Base-by-base conservation (phyloP, 1,139 yeast species). In the Magnusiomyces paraingens region DNA sequence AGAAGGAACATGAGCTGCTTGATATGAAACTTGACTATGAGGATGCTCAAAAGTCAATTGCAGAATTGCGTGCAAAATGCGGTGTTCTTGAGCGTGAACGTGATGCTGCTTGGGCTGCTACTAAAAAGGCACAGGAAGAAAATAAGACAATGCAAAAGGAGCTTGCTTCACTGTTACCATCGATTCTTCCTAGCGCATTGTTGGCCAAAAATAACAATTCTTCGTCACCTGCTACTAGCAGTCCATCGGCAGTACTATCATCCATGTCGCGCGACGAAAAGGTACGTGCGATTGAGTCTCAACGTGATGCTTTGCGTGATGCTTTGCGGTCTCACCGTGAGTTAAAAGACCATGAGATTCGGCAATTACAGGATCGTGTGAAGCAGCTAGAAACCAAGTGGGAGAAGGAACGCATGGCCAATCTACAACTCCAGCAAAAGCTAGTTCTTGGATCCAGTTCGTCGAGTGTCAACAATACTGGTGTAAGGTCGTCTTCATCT, bases 261-360 rank as follows among this genome's bases (percentile, higher is more conserved):
- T 4, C 32, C 32, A 26, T 26, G 32, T 26, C 32, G 32, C 32
- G 2, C 3, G 55, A 41, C 14, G 57, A 51, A 10, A 70, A 70
- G 55, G 62, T 70, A 56, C 63, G 63, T 54, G 62, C 66, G 1
- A 66, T 70, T 39, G 73, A 70, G 52, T 62, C 65, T 68, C 84
- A 57, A 64, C 75, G 67, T 61, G 71, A 55, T 70, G 82, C 67
- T 58, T 74, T 63, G 68, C 75, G 66, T 57, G 74, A 72, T 44
- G 71, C 74, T 0, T 57, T 70, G 41, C 62, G 73, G 18, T 65
- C 73, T 0, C 57, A 70, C 51, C 61, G 72, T 12, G 72, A 70
- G 53, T 65, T 72, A 41, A 70, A 70, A 51, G 73, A 70, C 55
- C 70, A 70, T 36, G 73, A 70, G 52, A 66, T 69, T 50, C 55